phyloP scores from a whole-genome alignment of 257 asterid species.

The Jacaranda copaia region DNA sequence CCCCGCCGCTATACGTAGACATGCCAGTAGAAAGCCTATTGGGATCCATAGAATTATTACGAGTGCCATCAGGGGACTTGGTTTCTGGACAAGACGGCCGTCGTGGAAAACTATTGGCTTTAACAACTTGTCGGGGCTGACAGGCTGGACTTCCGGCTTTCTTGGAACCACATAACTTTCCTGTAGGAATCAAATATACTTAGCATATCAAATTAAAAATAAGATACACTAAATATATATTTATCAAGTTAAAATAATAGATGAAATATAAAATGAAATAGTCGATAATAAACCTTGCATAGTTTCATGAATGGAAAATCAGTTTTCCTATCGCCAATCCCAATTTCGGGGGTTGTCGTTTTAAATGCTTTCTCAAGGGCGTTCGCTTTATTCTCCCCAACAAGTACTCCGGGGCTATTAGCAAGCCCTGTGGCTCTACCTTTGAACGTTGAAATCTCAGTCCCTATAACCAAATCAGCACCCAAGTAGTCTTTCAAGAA shows the following conservation, averaged over 20 bases:
- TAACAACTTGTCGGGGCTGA: slow-evolving; percentile 58
- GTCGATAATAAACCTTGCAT: slow-evolving; percentile 61
- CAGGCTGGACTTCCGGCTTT: slow-evolving; percentile 44
- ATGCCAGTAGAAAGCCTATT: slow-evolving; percentile 64
- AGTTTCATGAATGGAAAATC: slow-evolving; percentile 74
- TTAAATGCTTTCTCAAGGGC: slow-evolving; percentile 49
- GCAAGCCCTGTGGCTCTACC: slow-evolving; percentile 78
- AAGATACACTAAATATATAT: no score
- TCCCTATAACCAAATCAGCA: slow-evolving; percentile 73
- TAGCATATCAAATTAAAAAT: no score
- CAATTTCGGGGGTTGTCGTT: slow-evolving; percentile 46
- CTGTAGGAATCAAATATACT: slow-evolving; percentile 36
- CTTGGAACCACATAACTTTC: slow-evolving; percentile 63
- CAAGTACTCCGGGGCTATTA: slow-evolving; percentile 56
- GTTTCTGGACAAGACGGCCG: slow-evolving; percentile 80
- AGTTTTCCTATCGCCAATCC: slow-evolving; percentile 68
- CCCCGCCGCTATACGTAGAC: slow-evolving; percentile 69
- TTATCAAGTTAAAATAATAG: no score
- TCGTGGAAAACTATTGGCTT: slow-evolving; percentile 80
- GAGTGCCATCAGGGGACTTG: slow-evolving; percentile 60
- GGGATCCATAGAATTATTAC: slow-evolving; percentile 78
- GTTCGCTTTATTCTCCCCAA: slow-evolving; percentile 60
- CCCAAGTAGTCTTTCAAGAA: slow-evolving; percentile 66
- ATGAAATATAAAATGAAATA: no score
- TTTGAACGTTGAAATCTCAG: slow-evolving; percentile 55